Conservation (phyloP, 345 rosid species). For the Ceriops zippeliana region DNA sequence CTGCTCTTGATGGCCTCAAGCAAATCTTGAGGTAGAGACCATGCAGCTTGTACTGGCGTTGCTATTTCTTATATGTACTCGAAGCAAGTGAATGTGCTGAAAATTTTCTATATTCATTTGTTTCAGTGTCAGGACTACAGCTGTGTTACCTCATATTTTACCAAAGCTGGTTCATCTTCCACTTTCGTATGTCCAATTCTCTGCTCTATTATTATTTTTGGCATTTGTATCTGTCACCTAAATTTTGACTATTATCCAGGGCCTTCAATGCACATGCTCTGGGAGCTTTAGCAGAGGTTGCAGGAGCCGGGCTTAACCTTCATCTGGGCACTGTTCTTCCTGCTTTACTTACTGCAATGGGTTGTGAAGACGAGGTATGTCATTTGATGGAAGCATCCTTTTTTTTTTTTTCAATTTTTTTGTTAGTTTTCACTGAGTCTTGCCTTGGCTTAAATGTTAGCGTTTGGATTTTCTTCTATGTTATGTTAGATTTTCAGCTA, state of each 20-base stretch:
- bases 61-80: background rate
- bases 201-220: background rate
- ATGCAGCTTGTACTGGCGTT: background rate
- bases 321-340: slow-evolving; percentile 94
- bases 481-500: slow-evolving; percentile 4
- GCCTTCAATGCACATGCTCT: slow-evolving; percentile 97
- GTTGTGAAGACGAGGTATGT: slow-evolving; percentile 62
- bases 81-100: too few species aligned
- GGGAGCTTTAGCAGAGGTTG: slow-evolving; percentile 97
- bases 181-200: slow-evolving; percentile 70
- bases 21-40: slow-evolving; percentile 73
- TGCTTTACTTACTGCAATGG: slow-evolving; percentile 84
- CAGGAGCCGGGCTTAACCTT: slow-evolving; percentile 80
- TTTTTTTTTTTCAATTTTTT: background rate
- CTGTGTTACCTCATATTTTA: slow-evolving; percentile 93
- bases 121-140: slow-evolving; percentile 91
- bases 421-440: background rate
- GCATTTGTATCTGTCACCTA: slow-evolving; percentile 2
- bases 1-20: slow-evolving; percentile 94
- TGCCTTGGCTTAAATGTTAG: background rate
- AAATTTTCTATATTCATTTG: slow-evolving; percentile 18
- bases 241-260: slow-evolving; percentile 37
- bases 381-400: background rate
- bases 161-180: slow-evolving; percentile 91
- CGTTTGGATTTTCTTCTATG: too few species aligned